Base-by-base conservation (phyloP, 2,329 filamentous ascomycete genomes). In the Cladosporium halotolerans region DNA sequence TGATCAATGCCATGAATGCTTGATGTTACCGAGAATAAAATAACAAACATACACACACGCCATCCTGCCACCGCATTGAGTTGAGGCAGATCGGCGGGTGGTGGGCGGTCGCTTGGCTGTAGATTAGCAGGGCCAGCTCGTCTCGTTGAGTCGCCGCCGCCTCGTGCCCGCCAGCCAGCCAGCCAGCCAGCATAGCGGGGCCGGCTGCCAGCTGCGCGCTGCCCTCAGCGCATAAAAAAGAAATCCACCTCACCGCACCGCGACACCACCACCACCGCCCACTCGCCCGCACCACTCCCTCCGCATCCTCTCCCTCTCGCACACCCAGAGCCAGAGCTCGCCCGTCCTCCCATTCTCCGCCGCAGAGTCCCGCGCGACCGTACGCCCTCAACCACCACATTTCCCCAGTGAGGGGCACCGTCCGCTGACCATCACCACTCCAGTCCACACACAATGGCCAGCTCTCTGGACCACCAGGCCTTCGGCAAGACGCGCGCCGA, bases 381-480 rank as follows among this genome's bases (percentile, higher is more conserved):
- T 47, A 18, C 33, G 45, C 33, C 39, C 39, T 16, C 23, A 28
- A 33, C 36, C 28, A 14, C 13, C 45, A n/a, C n/a, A 4, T 23
- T 14, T 33, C 36, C 40, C 4, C 46, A 51, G 39, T 51, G 48
- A 51, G 48, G 48, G 48, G 48, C 48, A 51, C 41, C n/a, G n/a
- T 14, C 48, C 34, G 48, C 48, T 51, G 38, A 51, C n/a, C 40
- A 36, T 19, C 45, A 13, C 31, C 28, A 16, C 34, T 23, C 23
- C 51, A 53, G 51, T 40, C 14, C 36, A 47, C 34, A 39, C 42
- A 71, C 66, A 66, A 84, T 84, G 81, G 79, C 79, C 55, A 86
- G 84, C 69, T 86, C 90, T 72, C 81, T 93, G 71, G 88, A 95
- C 73, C 90, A 96, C 76, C 84, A 96, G 71, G 82, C 73, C 62